phyloP scores from a whole-genome alignment of 164 flowering plant species.

The Platanus orientalis region DNA sequence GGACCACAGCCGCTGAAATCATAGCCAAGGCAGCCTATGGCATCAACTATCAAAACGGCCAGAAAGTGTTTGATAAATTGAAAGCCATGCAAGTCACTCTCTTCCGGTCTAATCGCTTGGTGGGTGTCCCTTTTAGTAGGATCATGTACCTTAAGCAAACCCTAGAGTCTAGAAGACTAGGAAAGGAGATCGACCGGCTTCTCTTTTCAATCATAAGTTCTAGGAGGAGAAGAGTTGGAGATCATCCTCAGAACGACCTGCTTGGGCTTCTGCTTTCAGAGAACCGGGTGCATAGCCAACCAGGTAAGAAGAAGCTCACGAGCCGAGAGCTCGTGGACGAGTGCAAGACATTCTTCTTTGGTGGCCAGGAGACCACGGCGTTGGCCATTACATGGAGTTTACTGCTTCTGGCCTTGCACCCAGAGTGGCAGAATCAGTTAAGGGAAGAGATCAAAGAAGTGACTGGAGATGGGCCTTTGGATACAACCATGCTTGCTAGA shows the following conservation, averaged over 20 bases:
- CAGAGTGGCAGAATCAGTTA: constrained; percentile 63
- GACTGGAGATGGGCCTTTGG: constrained; percentile 47
- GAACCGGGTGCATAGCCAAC: constrained; percentile 16
- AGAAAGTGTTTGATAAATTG: constrained; percentile 49
- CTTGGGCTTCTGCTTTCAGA: constrained; percentile 52
- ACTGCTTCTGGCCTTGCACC: constrained; percentile 53
- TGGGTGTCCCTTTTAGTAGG: constrained; percentile 77
- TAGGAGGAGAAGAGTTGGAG: constrained; percentile 17
- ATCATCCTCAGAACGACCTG: constrained; percentile 32
- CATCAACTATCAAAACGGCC: constrained; percentile 34
- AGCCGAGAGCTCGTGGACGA: constrained; percentile 68
- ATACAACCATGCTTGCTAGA: constrained; percentile 40
- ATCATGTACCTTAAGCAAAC: constrained; percentile 36
- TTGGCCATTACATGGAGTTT: constrained; percentile 78
- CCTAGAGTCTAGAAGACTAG: constrained; percentile 46
- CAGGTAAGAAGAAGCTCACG: constrained; percentile 29
- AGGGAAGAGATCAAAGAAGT: constrained; percentile 72
- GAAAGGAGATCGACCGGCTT: constrained; percentile 65
- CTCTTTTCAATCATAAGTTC: constrained; percentile 44
- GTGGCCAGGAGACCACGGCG: constrained; percentile 85
- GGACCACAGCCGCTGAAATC: constrained; percentile 54
- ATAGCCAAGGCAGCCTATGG: constrained; percentile 83
- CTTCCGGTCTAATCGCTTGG: constrained; percentile 53
- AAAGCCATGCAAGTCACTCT: constrained; percentile 56
- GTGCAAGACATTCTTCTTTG: constrained; percentile 95